These are phyloP conservation scores for Debaryomyces coudertii DNA, from an alignment of 1,139 yeast species.

Conservation along the genomic window DNA sequence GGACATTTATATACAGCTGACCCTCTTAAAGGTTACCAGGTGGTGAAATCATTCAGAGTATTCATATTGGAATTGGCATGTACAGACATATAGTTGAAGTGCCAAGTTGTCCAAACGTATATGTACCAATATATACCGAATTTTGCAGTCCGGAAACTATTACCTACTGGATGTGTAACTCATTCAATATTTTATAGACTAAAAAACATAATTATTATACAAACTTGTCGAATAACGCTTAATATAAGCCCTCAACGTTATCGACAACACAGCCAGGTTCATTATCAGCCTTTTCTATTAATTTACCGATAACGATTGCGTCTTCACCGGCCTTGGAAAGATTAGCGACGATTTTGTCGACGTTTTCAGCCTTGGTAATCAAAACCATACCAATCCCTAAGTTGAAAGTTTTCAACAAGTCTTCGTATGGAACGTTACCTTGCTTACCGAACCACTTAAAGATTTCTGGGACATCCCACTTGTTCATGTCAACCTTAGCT, in stretches of 20 bases:
- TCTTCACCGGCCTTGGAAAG: constrained; percentile 71
- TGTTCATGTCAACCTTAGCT: constrained; percentile 76
- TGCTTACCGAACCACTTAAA: constrained; percentile 93
- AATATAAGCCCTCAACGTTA: constrained; percentile 64
- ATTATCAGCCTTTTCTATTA: constrained; percentile 56
- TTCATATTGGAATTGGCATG: too few relatives aligned
- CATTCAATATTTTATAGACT: not conserved
- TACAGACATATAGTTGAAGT: too few relatives aligned
- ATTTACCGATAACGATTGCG: constrained; percentile 77
- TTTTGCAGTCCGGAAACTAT: not conserved
- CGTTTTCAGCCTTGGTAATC: constrained; percentile 70
- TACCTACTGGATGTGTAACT: too few relatives aligned
- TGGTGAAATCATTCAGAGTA: too few relatives aligned
- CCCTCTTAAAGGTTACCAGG: too few relatives aligned
- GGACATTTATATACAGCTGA: too few relatives aligned
- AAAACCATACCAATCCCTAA: constrained; percentile 98
- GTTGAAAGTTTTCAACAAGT: constrained; percentile 88
- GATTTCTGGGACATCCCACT: constrained; percentile 85
- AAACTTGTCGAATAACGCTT: constrained; percentile 15
- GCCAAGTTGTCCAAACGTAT: not conserved
- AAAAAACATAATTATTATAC: constrained; percentile 8
- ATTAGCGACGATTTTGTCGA: constrained; percentile 54
- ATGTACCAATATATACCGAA: not conserved
- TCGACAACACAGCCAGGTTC: constrained; percentile 69
- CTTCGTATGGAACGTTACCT: constrained; percentile 86